Evolutionary conservation across 116 monocot genomes (phyloP).

Genomic region (Cymodocea nodosa): DNA sequence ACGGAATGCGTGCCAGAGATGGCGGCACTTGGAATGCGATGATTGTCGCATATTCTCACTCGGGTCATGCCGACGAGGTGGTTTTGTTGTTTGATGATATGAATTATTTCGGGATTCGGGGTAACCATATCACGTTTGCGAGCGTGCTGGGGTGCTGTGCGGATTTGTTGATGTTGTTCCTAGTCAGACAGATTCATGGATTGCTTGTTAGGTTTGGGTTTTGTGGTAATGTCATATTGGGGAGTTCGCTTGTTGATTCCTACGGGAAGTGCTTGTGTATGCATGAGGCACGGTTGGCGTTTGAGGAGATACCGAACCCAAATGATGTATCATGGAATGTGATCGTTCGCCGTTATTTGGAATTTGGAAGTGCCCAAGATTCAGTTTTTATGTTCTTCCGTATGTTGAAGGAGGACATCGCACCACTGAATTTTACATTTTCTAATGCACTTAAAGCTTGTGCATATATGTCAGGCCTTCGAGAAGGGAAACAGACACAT

Average conservation of each 20-base stretch:
- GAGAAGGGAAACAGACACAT: slow-evolving; percentile 51
- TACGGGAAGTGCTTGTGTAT: slow-evolving; percentile 63
- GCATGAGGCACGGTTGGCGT: slow-evolving; percentile 34
- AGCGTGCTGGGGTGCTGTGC: slow-evolving; percentile 53
- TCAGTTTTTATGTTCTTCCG: slow-evolving; percentile 43
- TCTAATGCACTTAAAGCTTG: slow-evolving; percentile 60
- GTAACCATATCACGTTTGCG: slow-evolving; percentile 55
- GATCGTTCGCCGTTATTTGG: slow-evolving; percentile 67
- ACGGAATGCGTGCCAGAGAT: slow-evolving; percentile 51
- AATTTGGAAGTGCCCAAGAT: slow-evolving; percentile 23
- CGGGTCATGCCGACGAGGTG: slow-evolving; percentile 20
- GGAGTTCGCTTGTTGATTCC: slow-evolving; percentile 54
- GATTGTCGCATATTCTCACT: slow-evolving; percentile 30
- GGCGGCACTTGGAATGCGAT: slow-evolving; percentile 79
- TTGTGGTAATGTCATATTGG: slow-evolving; percentile 42
- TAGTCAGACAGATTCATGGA: slow-evolving; percentile 49
- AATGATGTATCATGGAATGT: slow-evolving; percentile 79
- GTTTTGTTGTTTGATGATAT: slow-evolving; percentile 32
- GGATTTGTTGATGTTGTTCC: slow-evolving; percentile 19
- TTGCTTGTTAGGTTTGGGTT: slow-evolving; percentile 43
- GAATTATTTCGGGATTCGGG: slow-evolving; percentile 21
- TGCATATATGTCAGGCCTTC: slow-evolving; percentile 16
- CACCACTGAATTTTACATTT: slow-evolving; percentile 53
- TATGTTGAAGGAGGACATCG: slow-evolving; percentile 28
- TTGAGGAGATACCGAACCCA: slow-evolving; percentile 42